Evolutionary conservation across 2,329 filamentous ascomycete genomes (phyloP).

Genomic region (Colletotrichum tabaci): DNA sequence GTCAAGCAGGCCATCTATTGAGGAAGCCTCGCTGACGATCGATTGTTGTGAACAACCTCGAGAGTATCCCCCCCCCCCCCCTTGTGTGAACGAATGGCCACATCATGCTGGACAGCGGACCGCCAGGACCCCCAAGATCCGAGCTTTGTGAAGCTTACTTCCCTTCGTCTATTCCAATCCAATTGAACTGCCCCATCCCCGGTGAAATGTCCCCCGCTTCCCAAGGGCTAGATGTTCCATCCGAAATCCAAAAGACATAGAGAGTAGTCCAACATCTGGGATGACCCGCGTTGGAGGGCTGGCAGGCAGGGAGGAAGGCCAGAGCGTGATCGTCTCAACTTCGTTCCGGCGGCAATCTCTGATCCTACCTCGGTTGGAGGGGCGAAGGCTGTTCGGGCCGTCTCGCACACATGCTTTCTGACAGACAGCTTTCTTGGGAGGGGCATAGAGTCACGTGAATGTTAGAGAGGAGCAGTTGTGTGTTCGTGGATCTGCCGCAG

Average conservation of each 20-base stretch:
- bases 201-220: background rate
- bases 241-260: conserved; percentile 1
- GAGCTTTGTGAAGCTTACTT: background rate
- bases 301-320: background rate
- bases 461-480: background rate
- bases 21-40: background rate
- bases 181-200: background rate
- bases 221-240: conserved; percentile 3
- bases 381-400: background rate
- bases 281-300: background rate
- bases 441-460: conserved; percentile 1
- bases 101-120: background rate
- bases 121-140: background rate
- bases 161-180: background rate
- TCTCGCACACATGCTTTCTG: background rate
- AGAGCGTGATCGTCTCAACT: conserved; percentile 40
- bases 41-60: background rate
- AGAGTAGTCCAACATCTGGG: background rate
- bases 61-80: too few species aligned
- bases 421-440: background rate
- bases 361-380: conserved; percentile 19
- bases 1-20: background rate
- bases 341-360: background rate
- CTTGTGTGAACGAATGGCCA: background rate
- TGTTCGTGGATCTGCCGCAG: conserved; percentile 34